These are phyloP conservation scores for Colletotrichum noveboracense DNA, from an alignment of 2,329 filamentous ascomycete genomes.

Conservation along the genomic window DNA sequence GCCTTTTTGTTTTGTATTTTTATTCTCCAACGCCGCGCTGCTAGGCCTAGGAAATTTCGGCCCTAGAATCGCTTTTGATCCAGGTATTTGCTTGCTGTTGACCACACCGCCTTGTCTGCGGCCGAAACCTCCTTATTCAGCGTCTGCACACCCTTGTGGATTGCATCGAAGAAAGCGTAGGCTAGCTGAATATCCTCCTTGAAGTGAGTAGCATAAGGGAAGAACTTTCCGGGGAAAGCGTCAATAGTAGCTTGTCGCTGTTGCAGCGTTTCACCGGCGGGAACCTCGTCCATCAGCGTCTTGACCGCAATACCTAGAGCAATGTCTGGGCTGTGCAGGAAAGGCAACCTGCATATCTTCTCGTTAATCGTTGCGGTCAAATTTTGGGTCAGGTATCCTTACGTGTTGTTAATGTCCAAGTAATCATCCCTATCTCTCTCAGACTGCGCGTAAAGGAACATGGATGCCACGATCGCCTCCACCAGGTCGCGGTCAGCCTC, in stretches of 20 bases:
- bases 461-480: slow-evolving; percentile 79
- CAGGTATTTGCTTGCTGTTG: slow-evolving; percentile 60
- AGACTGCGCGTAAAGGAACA: slow-evolving; percentile 83
- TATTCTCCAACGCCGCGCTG: slow-evolving; percentile 21
- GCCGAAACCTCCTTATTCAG: slow-evolving; percentile 53
- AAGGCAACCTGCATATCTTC: slow-evolving; percentile 60
- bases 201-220: slow-evolving; percentile 65
- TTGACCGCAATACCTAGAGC: slow-evolving; percentile 81
- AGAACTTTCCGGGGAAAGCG: slow-evolving; percentile 57
- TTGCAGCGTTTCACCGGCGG: slow-evolving; percentile 58
- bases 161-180: slow-evolving; percentile 62
- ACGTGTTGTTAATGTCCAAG: slow-evolving; percentile 75
- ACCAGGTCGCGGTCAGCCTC: slow-evolving; percentile 81
- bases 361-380: slow-evolving; percentile 25
- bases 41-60: slow-evolving; percentile 1
- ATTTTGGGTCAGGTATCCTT: slow-evolving; percentile 34
- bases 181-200: slow-evolving; percentile 64
- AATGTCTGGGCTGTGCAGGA: slow-evolving; percentile 73
- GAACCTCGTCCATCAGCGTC: slow-evolving; percentile 77
- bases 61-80: slow-evolving; percentile 44
- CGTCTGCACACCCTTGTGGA: slow-evolving; percentile 62
- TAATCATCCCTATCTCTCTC: slow-evolving; percentile 72
- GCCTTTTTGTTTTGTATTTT: slow-evolving; percentile 21
- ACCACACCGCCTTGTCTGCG: slow-evolving; percentile 57
- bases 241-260: slow-evolving; percentile 48